Percentiles rank a stretch among this genome's conserved stretches.
Conservation (phyloP, 305 asterid genomes). For the Fraxinus sp. region DNA sequence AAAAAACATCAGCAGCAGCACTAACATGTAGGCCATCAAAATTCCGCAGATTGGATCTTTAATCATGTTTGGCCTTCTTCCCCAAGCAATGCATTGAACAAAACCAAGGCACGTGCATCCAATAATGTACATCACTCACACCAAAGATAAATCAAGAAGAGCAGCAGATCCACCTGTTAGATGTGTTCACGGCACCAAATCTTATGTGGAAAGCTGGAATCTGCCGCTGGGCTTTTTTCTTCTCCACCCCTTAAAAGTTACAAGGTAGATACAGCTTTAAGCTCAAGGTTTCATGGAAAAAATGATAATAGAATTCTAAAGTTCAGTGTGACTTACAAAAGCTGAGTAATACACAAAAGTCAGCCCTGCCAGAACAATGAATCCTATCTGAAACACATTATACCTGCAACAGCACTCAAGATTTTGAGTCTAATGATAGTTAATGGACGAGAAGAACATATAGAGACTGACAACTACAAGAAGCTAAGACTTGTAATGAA, state of each 20-base stretch:
- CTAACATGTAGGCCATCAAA: constrained; percentile 28
- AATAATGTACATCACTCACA: constrained; percentile 23
- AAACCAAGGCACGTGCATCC: constrained; percentile 38
- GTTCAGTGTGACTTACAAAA: constrained; percentile 51
- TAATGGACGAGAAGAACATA: neutral
- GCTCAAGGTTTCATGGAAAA: neutral
- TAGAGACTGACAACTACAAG: neutral
- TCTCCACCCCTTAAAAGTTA: constrained; percentile 57
- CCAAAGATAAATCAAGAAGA: constrained; percentile 24
- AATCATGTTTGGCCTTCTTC: constrained; percentile 29
- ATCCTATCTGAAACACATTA: constrained; percentile 91
- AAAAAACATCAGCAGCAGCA: constrained; percentile 25
- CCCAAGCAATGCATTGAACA: constrained; percentile 35
- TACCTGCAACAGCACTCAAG: constrained; percentile 55
- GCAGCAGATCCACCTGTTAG: constrained; percentile 25
- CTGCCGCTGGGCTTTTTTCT: constrained; percentile 58
- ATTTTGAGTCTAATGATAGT: neutral
- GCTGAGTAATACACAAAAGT: constrained; percentile 89
- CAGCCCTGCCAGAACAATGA: constrained; percentile 83
- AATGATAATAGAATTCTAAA: neutral
- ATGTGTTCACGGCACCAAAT: constrained; percentile 18
- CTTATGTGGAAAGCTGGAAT: constrained; percentile 73
- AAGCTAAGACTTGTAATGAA: neutral
- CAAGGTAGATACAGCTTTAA: neutral
- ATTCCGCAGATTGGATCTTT: constrained; percentile 22